phyloP scores from a whole-genome alignment of 2,329 filamentous ascomycete genomes.

The Pseudogymnoascus sp. region DNA sequence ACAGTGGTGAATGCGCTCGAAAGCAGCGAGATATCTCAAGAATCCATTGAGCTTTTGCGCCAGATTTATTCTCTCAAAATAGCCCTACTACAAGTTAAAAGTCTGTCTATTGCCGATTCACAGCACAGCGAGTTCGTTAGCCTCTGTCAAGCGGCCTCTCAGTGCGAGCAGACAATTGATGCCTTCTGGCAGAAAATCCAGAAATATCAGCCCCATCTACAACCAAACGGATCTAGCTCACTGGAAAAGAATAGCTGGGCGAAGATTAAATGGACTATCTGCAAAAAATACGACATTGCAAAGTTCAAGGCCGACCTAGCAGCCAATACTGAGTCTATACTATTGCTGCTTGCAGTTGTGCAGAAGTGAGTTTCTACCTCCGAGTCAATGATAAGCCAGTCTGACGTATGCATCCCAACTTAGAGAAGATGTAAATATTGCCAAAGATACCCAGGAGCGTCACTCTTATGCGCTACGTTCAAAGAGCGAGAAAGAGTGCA shows the following conservation, averaged over 20 bases:
- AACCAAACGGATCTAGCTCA: slow-evolving; percentile 7
- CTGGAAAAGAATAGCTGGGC: slow-evolving; percentile 19
- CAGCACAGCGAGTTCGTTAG: background rate
- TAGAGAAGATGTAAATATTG: background rate
- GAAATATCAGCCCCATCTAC: slow-evolving; percentile 26
- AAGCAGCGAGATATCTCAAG: background rate
- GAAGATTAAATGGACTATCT: slow-evolving; percentile 27
- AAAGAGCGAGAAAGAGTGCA: background rate
- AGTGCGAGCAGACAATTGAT: slow-evolving; percentile 25
- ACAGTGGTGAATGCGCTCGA: background rate
- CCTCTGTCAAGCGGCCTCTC: background rate
- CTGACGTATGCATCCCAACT: background rate
- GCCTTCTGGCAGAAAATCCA: slow-evolving; percentile 24
- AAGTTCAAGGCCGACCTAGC: slow-evolving; percentile 22
- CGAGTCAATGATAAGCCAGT: background rate
- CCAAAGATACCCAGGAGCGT: background rate
- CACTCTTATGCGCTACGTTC: background rate
- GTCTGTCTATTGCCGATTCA: background rate
- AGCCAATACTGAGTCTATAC: slow-evolving; percentile 20
- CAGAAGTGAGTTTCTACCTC: background rate
- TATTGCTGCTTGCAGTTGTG: slow-evolving; percentile 9
- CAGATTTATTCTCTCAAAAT: background rate
- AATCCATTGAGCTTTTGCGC: background rate
- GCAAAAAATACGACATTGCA: slow-evolving; percentile 25
- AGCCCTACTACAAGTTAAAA: background rate